A percentile compares a stretch with the other conserved stretches of the same genome.
These are phyloP conservation scores for Nectriaceae sp. DNA, from an alignment of 2,329 filamentous ascomycete species.

Conservation along the genomic window DNA sequence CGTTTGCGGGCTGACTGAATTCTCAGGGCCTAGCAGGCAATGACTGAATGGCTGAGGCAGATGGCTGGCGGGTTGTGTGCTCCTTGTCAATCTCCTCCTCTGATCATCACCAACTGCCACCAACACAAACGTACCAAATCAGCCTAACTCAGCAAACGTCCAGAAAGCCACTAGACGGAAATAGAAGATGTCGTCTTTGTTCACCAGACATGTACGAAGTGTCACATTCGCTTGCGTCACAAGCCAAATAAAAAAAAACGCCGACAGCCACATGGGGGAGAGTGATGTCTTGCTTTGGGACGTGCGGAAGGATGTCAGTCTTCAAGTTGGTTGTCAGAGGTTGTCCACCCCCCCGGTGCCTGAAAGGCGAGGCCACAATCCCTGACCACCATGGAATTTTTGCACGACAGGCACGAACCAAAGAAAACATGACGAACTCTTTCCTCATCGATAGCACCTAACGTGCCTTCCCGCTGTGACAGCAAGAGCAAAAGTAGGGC, in stretches of 20 bases:
- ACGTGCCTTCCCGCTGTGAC: too few species aligned
- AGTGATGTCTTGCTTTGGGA: conserved; percentile 24
- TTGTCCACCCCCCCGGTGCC: not conserved
- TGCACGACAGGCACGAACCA: not conserved
- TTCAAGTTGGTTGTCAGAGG: too few species aligned
- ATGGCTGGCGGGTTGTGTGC: conserved; percentile 5
- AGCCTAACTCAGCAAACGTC: too few species aligned
- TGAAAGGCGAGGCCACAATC: not conserved
- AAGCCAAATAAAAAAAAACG: conserved; percentile 7
- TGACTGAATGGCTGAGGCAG: conserved; percentile 3
- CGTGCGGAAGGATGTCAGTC: conserved; percentile 13
- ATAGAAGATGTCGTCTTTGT: too few species aligned
- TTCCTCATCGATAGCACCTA: too few species aligned
- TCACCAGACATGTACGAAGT: not conserved
- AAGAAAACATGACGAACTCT: not conserved
- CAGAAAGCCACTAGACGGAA: too few species aligned
- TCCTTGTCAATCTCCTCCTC: conserved; percentile 4
- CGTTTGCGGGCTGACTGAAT: conserved; percentile 5
- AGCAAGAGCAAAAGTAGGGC: too few species aligned
- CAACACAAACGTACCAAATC: too few species aligned
- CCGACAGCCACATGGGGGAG: conserved; percentile 19
- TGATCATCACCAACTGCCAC: not conserved
- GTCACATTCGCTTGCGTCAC: not conserved
- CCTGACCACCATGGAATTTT: not conserved
- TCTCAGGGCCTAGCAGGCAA: conserved; percentile 11